A percentile compares a stretch with the other conserved stretches of the same genome.
Conservation (phyloP, 192 early-diverging fungal species). For the Coemansia sp. region DNA sequence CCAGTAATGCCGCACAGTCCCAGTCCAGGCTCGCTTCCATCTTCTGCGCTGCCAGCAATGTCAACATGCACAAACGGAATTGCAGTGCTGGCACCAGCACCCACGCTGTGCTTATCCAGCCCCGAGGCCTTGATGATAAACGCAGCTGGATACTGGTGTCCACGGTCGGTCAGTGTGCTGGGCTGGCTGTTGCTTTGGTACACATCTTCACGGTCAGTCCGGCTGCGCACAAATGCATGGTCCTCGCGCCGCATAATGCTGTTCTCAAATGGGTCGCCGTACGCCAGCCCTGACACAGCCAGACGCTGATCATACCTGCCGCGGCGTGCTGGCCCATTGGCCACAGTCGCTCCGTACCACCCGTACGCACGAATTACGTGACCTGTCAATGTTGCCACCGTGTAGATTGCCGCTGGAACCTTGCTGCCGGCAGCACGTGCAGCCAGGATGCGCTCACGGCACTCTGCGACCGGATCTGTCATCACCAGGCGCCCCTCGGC, state of each 20-base stretch:
- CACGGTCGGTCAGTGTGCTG: conserved; percentile 70
- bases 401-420: conserved; percentile 64
- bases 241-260: conserved; percentile 82
- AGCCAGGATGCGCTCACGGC: conserved; percentile 69
- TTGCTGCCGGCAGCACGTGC: conserved; percentile 54
- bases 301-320: conserved; percentile 62
- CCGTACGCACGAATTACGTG: conserved; percentile 79
- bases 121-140: conserved; percentile 80
- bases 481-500: conserved; percentile 91
- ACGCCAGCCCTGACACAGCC: conserved; percentile 62
- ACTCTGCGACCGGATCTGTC: conserved; percentile 73
- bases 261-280: conserved; percentile 80
- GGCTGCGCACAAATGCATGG: conserved; percentile 61
- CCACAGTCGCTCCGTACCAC: conserved; percentile 70
- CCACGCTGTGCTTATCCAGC: conserved; percentile 67
- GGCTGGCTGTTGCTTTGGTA: conserved; percentile 78
- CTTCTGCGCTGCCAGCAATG: conserved; percentile 78
- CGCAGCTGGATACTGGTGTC: conserved; percentile 85
- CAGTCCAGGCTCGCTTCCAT: conserved; percentile 61
- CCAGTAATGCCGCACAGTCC: conserved; percentile 72
- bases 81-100: conserved; percentile 55
- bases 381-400: conserved; percentile 85
- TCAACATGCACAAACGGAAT: conserved; percentile 85
- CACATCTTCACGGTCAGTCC: conserved; percentile 75
- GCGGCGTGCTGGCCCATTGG: conserved; percentile 74